Base-by-base conservation (phyloP, 495 filamentous ascomycete genomes). In the Penicillium lividum region DNA sequence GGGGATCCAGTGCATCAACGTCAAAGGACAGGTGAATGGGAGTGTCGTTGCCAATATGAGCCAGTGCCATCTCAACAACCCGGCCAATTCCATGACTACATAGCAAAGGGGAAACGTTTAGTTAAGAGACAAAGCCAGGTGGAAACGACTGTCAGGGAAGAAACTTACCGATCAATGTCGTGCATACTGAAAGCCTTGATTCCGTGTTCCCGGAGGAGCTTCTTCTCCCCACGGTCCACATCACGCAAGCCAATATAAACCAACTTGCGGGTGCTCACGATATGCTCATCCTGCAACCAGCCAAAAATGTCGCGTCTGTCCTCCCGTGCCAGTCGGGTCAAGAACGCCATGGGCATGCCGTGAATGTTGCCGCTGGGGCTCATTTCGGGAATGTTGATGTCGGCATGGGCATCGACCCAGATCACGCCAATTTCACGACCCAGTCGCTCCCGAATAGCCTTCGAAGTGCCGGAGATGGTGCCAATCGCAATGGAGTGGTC, bases 171-270 rank as follows among this genome's bases (percentile, higher is more conserved):
- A 68, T 99, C 94, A 73, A 99, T 89, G 72, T 98, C 94, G 71
- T 97, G 93, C 94, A 98, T 99, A 73, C 88, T 93, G 67, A 98
- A 99, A 6, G 93, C 95, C 75, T 89, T 92, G 74, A 99, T 92
- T 3, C 88, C 87, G 62, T 99, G 77, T 60, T 97, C 90, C 53
- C 86, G 82, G 55, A 99, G 75, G 36, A 96, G 86, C 73, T 82
- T 81, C 86, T 98, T 99, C 83, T 99, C 94, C 2, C 86, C 90
- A 7, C 82, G 73, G 66, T 99, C 94, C 18, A 98, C 91, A 74
- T 99, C 94, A 22, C 94, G 79, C 68, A 99, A 77, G 18, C 93
- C 94, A 67, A 99, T 99, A 73, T 99, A 99, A 34, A 99, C 95
- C 60, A 99, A 77, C 77, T 97, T 97, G 74, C 83, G 89, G 48